Percentiles rank a stretch among this genome's conserved stretches.
phyloP scores from a whole-genome alignment of 1,139 yeast species.

The Sugiyamaella sp. region DNA sequence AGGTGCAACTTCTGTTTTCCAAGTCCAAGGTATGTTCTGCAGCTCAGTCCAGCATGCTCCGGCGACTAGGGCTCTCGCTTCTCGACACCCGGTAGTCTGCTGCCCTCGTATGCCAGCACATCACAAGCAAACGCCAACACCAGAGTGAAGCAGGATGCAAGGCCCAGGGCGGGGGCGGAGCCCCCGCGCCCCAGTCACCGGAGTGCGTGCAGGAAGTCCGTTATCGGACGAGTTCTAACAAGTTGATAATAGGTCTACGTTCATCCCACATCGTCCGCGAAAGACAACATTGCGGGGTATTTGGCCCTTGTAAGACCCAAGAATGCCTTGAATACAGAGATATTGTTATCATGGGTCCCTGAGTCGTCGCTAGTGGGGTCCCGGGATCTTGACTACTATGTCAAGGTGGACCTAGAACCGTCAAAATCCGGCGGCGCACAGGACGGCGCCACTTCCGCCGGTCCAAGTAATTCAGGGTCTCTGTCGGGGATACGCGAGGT shows the following conservation, averaged over 20 bases:
- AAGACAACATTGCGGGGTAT: conserved; percentile 80
- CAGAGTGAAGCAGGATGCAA: no score
- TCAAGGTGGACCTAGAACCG: conserved; percentile 56
- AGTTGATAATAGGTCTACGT: conserved; percentile 60
- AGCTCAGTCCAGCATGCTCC: no score
- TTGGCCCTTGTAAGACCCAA: conserved; percentile 60
- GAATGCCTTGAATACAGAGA: conserved; percentile 58
- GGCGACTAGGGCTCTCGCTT: no score
- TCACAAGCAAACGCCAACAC: no score
- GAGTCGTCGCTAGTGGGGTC: conserved; percentile 54
- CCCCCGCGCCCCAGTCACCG: no score
- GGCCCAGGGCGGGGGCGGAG: no score
- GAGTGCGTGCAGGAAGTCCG: no score
- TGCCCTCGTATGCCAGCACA: no score
- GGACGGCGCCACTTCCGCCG: no score
- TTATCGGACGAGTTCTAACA: no score
- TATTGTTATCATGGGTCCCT: conserved; percentile 75
- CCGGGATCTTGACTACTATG: conserved; percentile 54
- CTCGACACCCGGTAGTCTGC: no score
- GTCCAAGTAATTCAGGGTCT: not conserved
- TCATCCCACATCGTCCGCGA: conserved; percentile 74
- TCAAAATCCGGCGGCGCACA: conserved; percentile 17
- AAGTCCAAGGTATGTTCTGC: conserved; percentile 45
- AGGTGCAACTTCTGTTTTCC: conserved; percentile 43
- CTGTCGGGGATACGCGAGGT: conserved; percentile 35